These are phyloP conservation scores for Hymenoscyphus fraxineus DNA, from an alignment of 2,329 filamentous ascomycete genomes.

Conservation along the genomic window DNA sequence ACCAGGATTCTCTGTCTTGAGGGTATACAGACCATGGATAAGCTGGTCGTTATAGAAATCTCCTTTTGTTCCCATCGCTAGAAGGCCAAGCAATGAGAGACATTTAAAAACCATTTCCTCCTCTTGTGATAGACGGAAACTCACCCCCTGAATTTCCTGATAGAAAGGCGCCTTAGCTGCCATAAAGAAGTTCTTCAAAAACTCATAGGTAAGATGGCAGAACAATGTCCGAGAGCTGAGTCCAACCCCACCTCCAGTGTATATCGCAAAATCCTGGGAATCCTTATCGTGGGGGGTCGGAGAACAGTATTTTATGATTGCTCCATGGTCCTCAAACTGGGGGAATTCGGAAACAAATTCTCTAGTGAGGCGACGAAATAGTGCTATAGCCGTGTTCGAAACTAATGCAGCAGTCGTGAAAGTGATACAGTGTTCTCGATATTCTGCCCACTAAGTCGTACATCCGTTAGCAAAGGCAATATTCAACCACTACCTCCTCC, in stretches of 20 bases:
- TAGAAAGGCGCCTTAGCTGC: background rate
- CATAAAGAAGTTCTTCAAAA: background rate
- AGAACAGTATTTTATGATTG: background rate
- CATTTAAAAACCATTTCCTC: background rate
- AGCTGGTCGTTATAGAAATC: background rate
- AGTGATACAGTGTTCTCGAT: too few species aligned
- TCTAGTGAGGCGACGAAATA: too few species aligned
- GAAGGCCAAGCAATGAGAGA: background rate
- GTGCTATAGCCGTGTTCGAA: too few species aligned
- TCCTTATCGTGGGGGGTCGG: background rate
- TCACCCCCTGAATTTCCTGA: background rate
- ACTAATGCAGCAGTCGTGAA: too few species aligned
- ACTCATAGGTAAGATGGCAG: background rate
- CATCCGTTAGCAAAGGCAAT: too few species aligned
- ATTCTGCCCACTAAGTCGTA: too few species aligned
- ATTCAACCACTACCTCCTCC: too few species aligned
- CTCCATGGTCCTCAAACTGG: too few species aligned
- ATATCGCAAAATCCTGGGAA: conserved; percentile 1
- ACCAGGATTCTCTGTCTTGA: background rate
- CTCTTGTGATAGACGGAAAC: background rate
- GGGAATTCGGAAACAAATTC: too few species aligned
- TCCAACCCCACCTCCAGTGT: background rate
- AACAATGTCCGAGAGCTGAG: background rate
- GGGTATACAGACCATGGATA: background rate
- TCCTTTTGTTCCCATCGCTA: background rate